These are phyloP conservation scores for Guadua angustifolia DNA, from an alignment of 176 grass and related monocot genomes.

Conservation along the genomic window DNA sequence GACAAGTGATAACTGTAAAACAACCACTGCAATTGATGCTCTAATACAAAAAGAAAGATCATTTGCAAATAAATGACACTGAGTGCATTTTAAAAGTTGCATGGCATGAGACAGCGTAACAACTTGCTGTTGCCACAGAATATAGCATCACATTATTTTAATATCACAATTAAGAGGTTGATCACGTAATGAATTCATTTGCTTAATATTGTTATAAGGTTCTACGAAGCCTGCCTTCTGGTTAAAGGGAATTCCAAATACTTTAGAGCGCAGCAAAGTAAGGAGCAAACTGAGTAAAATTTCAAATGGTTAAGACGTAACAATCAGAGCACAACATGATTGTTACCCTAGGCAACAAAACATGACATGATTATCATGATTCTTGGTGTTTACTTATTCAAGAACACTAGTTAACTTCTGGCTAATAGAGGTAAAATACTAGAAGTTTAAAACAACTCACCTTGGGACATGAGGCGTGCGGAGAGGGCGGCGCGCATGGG, in stretches of 20 bases:
- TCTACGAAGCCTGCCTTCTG: not conserved
- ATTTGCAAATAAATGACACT: not conserved
- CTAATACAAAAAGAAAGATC: not conserved
- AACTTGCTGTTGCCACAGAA: not conserved
- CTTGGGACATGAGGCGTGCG: too few species aligned
- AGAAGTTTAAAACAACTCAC: too few species aligned
- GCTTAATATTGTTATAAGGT: not conserved
- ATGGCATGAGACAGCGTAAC: not conserved
- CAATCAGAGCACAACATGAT: too few species aligned
- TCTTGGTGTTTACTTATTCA: too few species aligned
- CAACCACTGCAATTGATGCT: not conserved
- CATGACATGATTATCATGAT: constrained; percentile 21
- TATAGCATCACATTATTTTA: constrained; percentile 25
- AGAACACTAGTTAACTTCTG: not conserved
- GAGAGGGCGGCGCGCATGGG: too few species aligned
- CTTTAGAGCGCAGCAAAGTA: not conserved
- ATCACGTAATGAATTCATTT: constrained; percentile 33
- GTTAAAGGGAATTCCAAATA: constrained; percentile 12
- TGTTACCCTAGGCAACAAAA: not conserved
- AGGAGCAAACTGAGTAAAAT: not conserved
- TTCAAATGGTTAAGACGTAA: not conserved
- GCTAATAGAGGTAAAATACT: not conserved
- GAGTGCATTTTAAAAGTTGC: not conserved
- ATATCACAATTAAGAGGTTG: too few species aligned
- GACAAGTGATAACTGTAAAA: not conserved